Evolutionary conservation across 2,329 filamentous ascomycete genomes (phyloP), one percentile per base, ranked within the genome.

Genomic region (Cladosporium austrohemisphaericum): DNA sequence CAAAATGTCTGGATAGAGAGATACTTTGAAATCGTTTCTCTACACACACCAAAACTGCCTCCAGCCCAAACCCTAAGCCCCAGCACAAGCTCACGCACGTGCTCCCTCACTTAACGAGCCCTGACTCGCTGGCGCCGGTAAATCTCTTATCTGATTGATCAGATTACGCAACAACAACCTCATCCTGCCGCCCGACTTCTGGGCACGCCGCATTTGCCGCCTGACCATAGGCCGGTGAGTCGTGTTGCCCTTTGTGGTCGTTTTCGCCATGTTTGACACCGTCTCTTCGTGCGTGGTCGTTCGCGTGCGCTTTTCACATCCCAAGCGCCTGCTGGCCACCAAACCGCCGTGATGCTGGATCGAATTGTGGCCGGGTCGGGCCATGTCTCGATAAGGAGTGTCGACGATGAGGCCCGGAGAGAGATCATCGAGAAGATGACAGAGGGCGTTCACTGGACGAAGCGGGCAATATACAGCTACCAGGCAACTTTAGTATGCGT

Each of bases 391-490:
- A 20, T 20, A 3, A 28, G 32, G 18, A 14, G 23, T 29, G 25
- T 25, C 11, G 43, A 35, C 33, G 23, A 28, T 22, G 43, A 47
- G 18, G 28, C 18, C 32, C 31, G 43, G 18, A 33, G 14, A 8
- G 43, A 47, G 33, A 22, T 47, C 11, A 22, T 47, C 22, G 19
- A 33, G 25, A 36, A 25, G 4, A 37, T 47, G 43, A 37, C 38
- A 16, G 43, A 29, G 10, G 43, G 43, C 14, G 16, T 29, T 9
- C 10, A 38, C 16, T 19, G 22, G 7, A 65, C 66, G 3, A 56
- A 69, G 47, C 57, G 58, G 32, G 65, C 73, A 16, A 49, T 72
- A 13, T 44, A 62, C 8, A 68, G 63, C 0, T 75, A 74, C 44
- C 72, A 74, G 46, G 31, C 64, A 2, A 67, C 68, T 2, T 51